Conservation (phyloP, 352 stramenopile species). For the Pythium brachiatum region DNA sequence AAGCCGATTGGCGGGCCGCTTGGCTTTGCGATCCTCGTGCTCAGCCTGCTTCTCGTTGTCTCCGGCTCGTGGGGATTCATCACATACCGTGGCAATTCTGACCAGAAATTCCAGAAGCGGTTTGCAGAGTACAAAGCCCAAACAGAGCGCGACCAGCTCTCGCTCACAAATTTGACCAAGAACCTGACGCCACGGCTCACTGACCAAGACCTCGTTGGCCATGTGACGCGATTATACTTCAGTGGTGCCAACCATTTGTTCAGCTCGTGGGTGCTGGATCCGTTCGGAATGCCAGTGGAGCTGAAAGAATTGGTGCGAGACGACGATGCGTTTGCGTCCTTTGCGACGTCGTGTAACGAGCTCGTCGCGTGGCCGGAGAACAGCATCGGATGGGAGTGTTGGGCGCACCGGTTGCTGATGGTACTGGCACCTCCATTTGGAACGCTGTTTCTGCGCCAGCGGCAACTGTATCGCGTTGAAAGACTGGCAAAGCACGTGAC, state of each 20-base stretch:
- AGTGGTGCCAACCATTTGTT: conserved; percentile 67
- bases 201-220: conserved; percentile 71
- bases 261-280: conserved; percentile 61
- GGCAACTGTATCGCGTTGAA: conserved; percentile 63
- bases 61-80: conserved; percentile 72
- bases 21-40: conserved; percentile 71
- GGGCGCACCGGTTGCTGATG: conserved; percentile 55
- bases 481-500: conserved; percentile 64
- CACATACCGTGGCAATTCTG: conserved; percentile 49
- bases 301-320: conserved; percentile 69
- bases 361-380: conserved; percentile 54
- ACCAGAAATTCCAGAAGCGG: conserved; percentile 39
- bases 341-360: conserved; percentile 73
- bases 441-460: conserved; percentile 62
- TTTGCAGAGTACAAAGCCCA: conserved; percentile 76
- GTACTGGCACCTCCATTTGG: conserved; percentile 45
- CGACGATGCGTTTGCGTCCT: conserved; percentile 67
- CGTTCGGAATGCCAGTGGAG: conserved; percentile 48
- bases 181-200: conserved; percentile 71
- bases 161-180: conserved; percentile 64
- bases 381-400: conserved; percentile 54
- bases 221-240: conserved; percentile 75
- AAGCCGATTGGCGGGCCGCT: conserved; percentile 76
- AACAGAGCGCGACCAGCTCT: conserved; percentile 69
- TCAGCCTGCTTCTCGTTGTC: conserved; percentile 44